A percentile compares a stretch with the other conserved stretches of the same genome.
phyloP scores from a whole-genome alignment of 768 basidiomycete genomes.

The Nidularia pulvinata region DNA sequence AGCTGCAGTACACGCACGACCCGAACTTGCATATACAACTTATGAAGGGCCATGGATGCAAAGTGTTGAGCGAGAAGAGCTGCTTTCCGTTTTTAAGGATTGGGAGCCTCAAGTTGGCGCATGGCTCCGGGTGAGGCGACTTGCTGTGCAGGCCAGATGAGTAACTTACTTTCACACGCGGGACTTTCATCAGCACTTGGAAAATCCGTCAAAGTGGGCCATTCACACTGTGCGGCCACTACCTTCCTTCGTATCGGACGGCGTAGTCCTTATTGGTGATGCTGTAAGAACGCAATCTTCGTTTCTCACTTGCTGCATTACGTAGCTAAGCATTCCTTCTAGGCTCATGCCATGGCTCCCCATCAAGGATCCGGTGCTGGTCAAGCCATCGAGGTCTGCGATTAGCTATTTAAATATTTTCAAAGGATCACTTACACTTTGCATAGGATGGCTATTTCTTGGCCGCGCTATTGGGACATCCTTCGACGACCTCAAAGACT shows the following conservation, averaged over 20 bases:
- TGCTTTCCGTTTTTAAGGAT: conserved; percentile 5
- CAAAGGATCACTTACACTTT: conserved; percentile 17
- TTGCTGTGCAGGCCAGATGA: not conserved
- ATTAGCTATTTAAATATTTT: not conserved
- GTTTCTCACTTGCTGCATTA: not conserved
- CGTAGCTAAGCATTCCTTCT: not conserved
- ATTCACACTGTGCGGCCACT: conserved; percentile 13
- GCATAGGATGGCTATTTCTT: conserved; percentile 43
- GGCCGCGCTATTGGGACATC: conserved; percentile 35
- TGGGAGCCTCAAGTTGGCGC: conserved; percentile 12
- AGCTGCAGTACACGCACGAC: conserved; percentile 30
- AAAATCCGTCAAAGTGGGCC: conserved; percentile 14
- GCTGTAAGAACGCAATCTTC: conserved; percentile 8
- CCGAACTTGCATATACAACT: conserved; percentile 5
- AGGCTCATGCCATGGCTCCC: conserved; percentile 47
- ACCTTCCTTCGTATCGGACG: conserved; percentile 9
- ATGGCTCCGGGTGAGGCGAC: conserved; percentile 9
- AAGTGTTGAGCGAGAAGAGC: conserved; percentile 8
- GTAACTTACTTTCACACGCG: not conserved
- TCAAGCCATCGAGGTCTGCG: conserved; percentile 41
- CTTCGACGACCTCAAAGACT: conserved; percentile 16
- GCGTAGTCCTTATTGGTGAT: conserved; percentile 18
- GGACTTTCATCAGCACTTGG: conserved; percentile 9
- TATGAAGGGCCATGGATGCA: conserved; percentile 11
- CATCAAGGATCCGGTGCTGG: conserved; percentile 49